Base-by-base conservation (phyloP, 495 filamentous ascomycete species). In the Penicillium coffeae region DNA sequence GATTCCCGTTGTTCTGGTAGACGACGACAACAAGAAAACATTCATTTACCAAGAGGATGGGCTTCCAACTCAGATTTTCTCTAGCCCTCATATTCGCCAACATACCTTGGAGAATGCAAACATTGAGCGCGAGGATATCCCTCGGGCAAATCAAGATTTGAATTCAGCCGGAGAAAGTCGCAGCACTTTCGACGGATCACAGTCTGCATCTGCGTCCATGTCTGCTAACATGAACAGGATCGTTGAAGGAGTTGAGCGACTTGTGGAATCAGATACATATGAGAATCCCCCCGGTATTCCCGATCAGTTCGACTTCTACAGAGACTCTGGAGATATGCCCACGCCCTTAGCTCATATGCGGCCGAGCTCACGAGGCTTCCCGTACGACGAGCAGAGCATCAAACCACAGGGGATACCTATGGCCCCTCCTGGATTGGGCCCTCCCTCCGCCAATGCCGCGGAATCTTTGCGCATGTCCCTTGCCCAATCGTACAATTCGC, bases 21-120 rank as follows among this genome's bases (percentile, higher is more conserved):
- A 76, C 54, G 64, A 74, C 45, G 63, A 71, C 59, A 63, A 68
- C 53, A 68, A 73, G 60, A 71, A 76, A 49, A 77, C 71, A 21
- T 80, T 82, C 42, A 73, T 75, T 45, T 81, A 79, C 45, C 65
- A 78, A 35, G 78, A 81, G 51, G 76, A 81, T 42, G 77, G 75
- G 21, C 64, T 81, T 16, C 72, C 73, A 6, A 64, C 73, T 38
- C 72, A 78, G 42, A 67, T 73, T 51, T 71, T 70, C 42, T 66
- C 71, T 8, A 77, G 72, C 30, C 72, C 72, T 4, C 49, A 59
- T 45, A 64, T 56, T 16, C 69, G 66, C 45, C 61, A 68, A 38
- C 57, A 69, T 47, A 63, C 64, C 3, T 50, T 74, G 9, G 64
- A 71, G 4, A 58, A 68, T 9, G 63, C 70, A 3, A 71, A 56